Evolutionary conservation across 805 yeast genomes (phyloP).

Genomic region (Candida loeiensis): DNA sequence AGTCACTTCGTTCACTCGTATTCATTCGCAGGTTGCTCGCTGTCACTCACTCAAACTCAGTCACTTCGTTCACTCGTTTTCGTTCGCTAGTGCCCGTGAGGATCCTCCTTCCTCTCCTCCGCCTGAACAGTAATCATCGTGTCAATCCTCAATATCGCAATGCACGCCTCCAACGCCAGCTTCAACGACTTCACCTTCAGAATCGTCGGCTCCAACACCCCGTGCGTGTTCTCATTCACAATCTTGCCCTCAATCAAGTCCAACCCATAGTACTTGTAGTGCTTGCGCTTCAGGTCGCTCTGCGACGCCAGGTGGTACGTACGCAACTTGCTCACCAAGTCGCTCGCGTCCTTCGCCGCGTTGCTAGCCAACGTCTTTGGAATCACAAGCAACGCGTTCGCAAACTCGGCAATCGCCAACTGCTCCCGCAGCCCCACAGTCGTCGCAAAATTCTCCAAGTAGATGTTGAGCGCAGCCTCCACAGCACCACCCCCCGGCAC

Average conservation of each 20-base stretch:
- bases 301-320: constrained; percentile 96
- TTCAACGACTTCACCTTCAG: constrained; percentile 90
- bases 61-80: background rate
- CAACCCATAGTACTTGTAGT: constrained; percentile 87
- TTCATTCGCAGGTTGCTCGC: no score
- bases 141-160: constrained; percentile 94
- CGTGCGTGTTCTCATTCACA: constrained; percentile 76
- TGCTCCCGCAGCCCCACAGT: constrained; percentile 97
- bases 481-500: constrained; percentile 99
- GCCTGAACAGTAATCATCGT: constrained; percentile 98
- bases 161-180: constrained; percentile 96
- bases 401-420: constrained; percentile 96
- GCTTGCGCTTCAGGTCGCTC: constrained; percentile 79
- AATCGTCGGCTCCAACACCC: constrained; percentile 94
- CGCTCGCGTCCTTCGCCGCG: constrained; percentile 96
- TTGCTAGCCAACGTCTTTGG: constrained; percentile 97
- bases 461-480: constrained; percentile 91
- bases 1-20: background rate
- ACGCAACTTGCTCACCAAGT: constrained; percentile 89
- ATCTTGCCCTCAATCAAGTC: constrained; percentile 90
- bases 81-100: constrained; percentile 71
- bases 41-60: background rate
- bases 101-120: constrained; percentile 87
- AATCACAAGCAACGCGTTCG: constrained; percentile 79
- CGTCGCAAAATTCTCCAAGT: constrained; percentile 94